Evolutionary conservation across 2,329 filamentous ascomycete species (phyloP), one percentile per base, ranked within the genome.

Genomic region (Stachybotrys elegans): DNA sequence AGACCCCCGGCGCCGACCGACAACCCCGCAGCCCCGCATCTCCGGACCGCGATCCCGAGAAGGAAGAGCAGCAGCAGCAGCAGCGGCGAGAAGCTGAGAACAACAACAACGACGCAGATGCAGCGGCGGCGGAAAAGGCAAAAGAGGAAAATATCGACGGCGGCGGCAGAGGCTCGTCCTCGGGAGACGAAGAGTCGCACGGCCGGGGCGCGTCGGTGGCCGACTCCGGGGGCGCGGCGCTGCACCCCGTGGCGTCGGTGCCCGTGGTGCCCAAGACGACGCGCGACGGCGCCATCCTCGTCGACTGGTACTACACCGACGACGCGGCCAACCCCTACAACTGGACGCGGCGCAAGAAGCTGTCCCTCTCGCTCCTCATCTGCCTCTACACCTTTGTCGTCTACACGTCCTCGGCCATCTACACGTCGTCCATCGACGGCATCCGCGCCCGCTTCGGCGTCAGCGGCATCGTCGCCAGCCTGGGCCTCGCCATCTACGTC

Each of bases 401-500:
- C 45, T 81, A 79, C 60, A 68, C 67, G 5, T 63, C 64, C 2
- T 70, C 65, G 0, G 63, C 71, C 42, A 75, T 75, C 48, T 76
- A 74, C 54, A 72, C 70, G 1, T 61, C 71, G 6, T 70, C 68
- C 11, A 60, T 62, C 23, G 52, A 57, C 22, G 74, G 74, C 7
- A 66, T 85, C 14, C 73, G 75, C 57, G 49, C 62, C 8, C 64
- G 67, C 16, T 84, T 83, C 50, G 68, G 69, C 22, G 73, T 84
- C 32, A 67, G 67, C 19, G 58, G 69, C 22, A 65, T 75, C 9
- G 67, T 72, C 9, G 76, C 78, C 3, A 73, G 75, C 0, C 66
- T 84, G 0, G 79, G 79, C 0, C 67, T 85, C 5, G 72, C 79
- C 0, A 70, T 85, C 46, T 85, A 83, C 54, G 80, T 85, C 1